Evolutionary conservation across 1,139 yeast species (phyloP), one percentile per base, ranked within the genome.

Genomic region (Scheffersomyces illinoinensis): DNA sequence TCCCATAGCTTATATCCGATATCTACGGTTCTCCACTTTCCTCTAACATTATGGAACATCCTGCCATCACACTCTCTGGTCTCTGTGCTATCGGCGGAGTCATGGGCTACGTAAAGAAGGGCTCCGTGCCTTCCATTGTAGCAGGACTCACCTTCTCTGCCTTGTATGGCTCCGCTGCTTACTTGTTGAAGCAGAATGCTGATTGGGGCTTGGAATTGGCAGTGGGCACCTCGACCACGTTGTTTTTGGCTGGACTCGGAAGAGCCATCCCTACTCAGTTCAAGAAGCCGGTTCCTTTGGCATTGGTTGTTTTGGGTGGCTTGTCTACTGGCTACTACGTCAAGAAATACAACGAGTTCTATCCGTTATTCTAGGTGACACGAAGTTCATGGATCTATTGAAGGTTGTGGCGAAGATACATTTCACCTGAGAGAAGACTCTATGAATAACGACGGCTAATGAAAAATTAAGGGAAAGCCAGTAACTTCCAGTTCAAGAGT

Each of bases 171-270:
- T 71, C 81, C 59, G 89, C 97, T 1, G 97, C 97, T 47, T 90
- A 91, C 74, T 79, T 93, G 65, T 79, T 91, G 64, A 83, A 85
- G 63, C 78, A 87, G 60, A 91, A 91, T 71, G 87, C 86, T 61
- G 92, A 90, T 70, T 86, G 85, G 76, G 98, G 97, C 47, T 80
- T 93, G 64, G 95, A 91, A 71, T 71, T 90, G 52, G 97, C 97
- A 0, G 77, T 92, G 57, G 90, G 88, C 10, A 84, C 93, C 1
- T 88, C 96, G 23, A 68, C 86, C 0, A 69, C 89, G 14, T 80
- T 93, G 65, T 74, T 89, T 17, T 83, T 83, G 52, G 93, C 95
- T 23, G 93, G 96, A 10, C 66, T 89, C 19, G 84, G 86, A 21
- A 83, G 98, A 66, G 86, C 93, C 10, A 66, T 86, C 54, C 85